Evolutionary conservation across 140 eudicot genomes (phyloP), one percentile per base, ranked within the genome.

Genomic region (Oenanthe javanica): DNA sequence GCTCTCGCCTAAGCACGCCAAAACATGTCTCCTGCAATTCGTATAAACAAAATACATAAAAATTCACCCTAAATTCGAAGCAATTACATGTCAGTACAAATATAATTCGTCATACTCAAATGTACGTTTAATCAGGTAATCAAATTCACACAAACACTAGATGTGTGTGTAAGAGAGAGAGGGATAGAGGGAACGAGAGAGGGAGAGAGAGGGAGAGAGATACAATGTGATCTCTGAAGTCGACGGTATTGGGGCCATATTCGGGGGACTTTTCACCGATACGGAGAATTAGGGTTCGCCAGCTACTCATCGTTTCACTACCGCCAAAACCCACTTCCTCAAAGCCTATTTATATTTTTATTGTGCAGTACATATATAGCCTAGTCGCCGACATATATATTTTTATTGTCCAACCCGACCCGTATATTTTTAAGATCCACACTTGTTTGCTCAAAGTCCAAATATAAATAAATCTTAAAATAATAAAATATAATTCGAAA

Each of bases 211-310:
- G 55, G 13, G 27, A 31, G 36, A 10, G 1, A 8, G 11, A 1
- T 21, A 94, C 99, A 80, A 95, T 87, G 84, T 95, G 99, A 74
- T 95, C 99, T 86, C 89, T 95, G 86, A 77, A 89, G 47, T 95
- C 99, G 76, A 82, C 78, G 38, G 81, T 83, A n/a, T 91, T 57
- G 31, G 31, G 90, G 61, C 93, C 98, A 31, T 93, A 95, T 45
- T 95, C 99, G 46, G 98, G 64, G 71, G 87, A 89, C 42, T 93
- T 95, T 79, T 95, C 99, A 67, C 99, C 99, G 81, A 95, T 85
- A 59, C 99, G 90, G 3, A 95, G 82, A 79, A 95, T 80, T 80
- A 95, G 80, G 61, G 72, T 82, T 85, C 91, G 81, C 99, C 99
- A 95, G 67, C 95, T 92, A 79, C 97, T 93, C 97, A 91, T 93